A percentile compares a stretch with the other conserved stretches of the same genome.
phyloP scores from a whole-genome alignment of 2,329 filamentous ascomycete genomes.

The Botrytis galanthina region DNA sequence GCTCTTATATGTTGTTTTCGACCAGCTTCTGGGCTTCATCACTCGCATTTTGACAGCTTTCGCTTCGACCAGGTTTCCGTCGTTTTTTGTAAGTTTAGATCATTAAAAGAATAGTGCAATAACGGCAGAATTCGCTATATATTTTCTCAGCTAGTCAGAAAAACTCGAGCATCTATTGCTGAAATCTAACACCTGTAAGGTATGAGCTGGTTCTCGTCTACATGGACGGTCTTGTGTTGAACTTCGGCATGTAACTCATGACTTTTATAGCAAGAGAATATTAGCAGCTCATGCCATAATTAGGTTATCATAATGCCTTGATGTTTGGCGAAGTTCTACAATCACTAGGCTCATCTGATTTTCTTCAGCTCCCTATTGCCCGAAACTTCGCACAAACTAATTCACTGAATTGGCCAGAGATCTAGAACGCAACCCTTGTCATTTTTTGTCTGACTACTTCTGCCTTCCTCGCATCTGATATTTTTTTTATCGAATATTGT shows the following conservation, averaged over 20 bases:
- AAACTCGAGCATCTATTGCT: not conserved
- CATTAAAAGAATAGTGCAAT: not conserved
- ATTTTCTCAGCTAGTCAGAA: not conserved
- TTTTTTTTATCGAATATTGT: not conserved
- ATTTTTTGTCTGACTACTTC: slow-evolving; percentile 6
- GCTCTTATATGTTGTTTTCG: not conserved
- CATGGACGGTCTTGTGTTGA: not conserved
- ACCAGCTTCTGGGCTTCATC: not conserved
- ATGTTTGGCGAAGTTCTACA: not conserved
- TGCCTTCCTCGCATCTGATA: not conserved
- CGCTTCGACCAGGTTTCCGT: not conserved
- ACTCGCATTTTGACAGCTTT: slow-evolving; percentile 1
- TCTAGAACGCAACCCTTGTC: not conserved
- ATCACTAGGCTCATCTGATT: slow-evolving; percentile 2
- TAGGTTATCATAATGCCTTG: not conserved
- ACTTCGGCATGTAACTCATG: not conserved
- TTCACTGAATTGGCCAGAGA: not conserved
- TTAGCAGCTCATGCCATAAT: not conserved
- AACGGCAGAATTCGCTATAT: not conserved
- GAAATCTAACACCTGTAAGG: not conserved
- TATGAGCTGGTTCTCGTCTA: slow-evolving; percentile 8
- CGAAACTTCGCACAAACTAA: not conserved
- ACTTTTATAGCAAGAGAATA: too few relatives aligned
- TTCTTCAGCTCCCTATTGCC: not conserved
- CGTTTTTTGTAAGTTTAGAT: not conserved